Evolutionary conservation across 371 early-diverging fungal genomes (phyloP), one percentile per base, ranked within the genome.

Genomic region (Rhizopus arrhizus): DNA sequence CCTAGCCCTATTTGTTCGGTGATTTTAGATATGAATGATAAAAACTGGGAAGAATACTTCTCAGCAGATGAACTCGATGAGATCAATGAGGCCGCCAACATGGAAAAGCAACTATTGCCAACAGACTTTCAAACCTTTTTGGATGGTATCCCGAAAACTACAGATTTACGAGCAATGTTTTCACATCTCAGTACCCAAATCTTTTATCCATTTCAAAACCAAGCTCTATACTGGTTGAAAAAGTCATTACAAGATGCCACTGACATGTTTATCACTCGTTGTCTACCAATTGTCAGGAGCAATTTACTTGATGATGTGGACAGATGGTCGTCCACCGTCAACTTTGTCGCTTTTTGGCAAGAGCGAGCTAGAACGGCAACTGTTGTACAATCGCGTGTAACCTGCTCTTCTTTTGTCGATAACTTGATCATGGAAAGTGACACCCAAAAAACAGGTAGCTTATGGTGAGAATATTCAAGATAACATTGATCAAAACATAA

Each of bases 261-360:
- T 2, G 52, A 59, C 33, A 3, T 59, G 15, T 59, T 59, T 33
- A 43, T 33, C 2, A 43, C 45, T 41, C 8, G 12, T 10, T 36
- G 10, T 36, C 10, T 36, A 10, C 36, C 36, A n/a, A n/a, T 22
- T 22, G 22, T 22, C 61, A 61, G 6, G 61, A 54, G 53, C 28
- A 48, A 48, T 15, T 61, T 54, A 53, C 54, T 61, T 53, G 16
- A 40, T 61, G 48, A 61, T 41, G 36, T 61, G 54, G 13, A 61
- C 7, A 54, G 0, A 6, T 62, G 57, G 62, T 45, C 45, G 7
- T 32, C 1, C 57, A 62, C 57, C 16, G 32, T 57, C 36, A 29
- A 57, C 53, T 62, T 38, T 1, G 31, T 45, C 57, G 57, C 47
- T 43, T 62, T 60, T 56, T 57, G 52, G 62, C 57, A 57, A 56